Percentiles rank a stretch among this genome's conserved stretches.
These are phyloP conservation scores for Aspergillus novoparasiticus DNA, from an alignment of 2,329 filamentous ascomycete species.

Conservation along the genomic window DNA sequence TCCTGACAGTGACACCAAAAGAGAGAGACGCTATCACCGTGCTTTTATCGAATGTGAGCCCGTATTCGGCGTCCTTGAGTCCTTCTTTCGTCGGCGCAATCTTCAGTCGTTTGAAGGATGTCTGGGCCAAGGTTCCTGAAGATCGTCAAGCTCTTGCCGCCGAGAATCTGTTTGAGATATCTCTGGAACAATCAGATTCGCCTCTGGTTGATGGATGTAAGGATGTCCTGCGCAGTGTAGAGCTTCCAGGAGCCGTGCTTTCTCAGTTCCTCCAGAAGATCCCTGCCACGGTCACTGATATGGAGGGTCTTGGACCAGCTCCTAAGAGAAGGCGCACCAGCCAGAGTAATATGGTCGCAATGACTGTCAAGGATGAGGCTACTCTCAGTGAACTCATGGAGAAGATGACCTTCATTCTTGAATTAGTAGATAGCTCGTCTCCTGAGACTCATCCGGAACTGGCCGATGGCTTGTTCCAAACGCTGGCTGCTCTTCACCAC, in stretches of 20 bases:
- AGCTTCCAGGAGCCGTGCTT: slow-evolving; percentile 74
- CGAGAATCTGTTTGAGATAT: slow-evolving; percentile 45
- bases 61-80: slow-evolving; percentile 47
- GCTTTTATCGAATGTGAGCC: slow-evolving; percentile 55
- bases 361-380: slow-evolving; percentile 63
- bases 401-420: slow-evolving; percentile 82
- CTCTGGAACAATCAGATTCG: slow-evolving; percentile 33
- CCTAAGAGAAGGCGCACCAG: slow-evolving; percentile 81
- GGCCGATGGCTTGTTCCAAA: slow-evolving; percentile 76
- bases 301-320: slow-evolving; percentile 71
- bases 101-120: slow-evolving; percentile 68
- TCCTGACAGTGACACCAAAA: slow-evolving; percentile 57
- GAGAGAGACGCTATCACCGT: slow-evolving; percentile 60
- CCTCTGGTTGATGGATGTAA: slow-evolving; percentile 44
- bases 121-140: slow-evolving; percentile 62
- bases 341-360: slow-evolving; percentile 66
- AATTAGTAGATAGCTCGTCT: slow-evolving; percentile 80
- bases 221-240: slow-evolving; percentile 71
- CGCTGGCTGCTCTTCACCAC: slow-evolving; percentile 83
- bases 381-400: slow-evolving; percentile 70
- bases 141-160: slow-evolving; percentile 41
- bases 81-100: slow-evolving; percentile 63
- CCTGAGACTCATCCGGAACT: slow-evolving; percentile 75
- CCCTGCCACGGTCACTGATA: slow-evolving; percentile 67
- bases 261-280: slow-evolving; percentile 72